Evolutionary conservation across 2,329 filamentous ascomycete species (phyloP), one percentile per base, ranked within the genome.

Genomic region (Cladosporium sp.): DNA sequence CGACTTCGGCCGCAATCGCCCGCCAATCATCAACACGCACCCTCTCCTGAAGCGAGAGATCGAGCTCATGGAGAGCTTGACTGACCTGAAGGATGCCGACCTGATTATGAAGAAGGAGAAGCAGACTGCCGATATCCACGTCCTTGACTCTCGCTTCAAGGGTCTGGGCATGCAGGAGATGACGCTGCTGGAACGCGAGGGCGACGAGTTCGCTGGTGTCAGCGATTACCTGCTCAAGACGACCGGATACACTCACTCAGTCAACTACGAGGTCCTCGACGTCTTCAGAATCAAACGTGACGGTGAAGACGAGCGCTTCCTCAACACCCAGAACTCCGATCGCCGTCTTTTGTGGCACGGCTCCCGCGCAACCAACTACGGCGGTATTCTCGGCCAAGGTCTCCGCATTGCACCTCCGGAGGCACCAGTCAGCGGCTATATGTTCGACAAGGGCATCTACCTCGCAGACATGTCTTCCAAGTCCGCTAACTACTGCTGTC

Each of bases 381-480:
- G 86, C 62, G 90, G 89, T 63, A 96, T 96, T 53, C 80, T 95
- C 37, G 86, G 83, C 51, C 88, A 95, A 68, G 90, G 90, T 57
- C 79, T 96, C 6, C 86, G 89, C n/a, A 95, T 95, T 57, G 90
- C 90, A 6, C 90, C 90, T 0, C 85, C 86, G 0, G 85, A 95
- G 67, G 89, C 89, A 0, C 90, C 89, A 0, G 83, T 83, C 0
- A 52, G 45, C n/a, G 58, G 58, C 13, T 60, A 60, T 47, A 92
- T 92, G 86, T 95, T 95, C 58, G 89, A 86, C 51, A 95, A 95
- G 68, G 89, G 89, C 39, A 86, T 95, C 42, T 95, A 95, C 64
- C 79, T 95, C 2, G 89, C 89, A 2, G 89, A 95, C 61, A 90
- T 90, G 77, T 86, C 83, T 0, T 86, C 81, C 64, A 95, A 95